Conservation (phyloP, 768 basidiomycete genomes). For the Tricholoma hemisulphureum region DNA sequence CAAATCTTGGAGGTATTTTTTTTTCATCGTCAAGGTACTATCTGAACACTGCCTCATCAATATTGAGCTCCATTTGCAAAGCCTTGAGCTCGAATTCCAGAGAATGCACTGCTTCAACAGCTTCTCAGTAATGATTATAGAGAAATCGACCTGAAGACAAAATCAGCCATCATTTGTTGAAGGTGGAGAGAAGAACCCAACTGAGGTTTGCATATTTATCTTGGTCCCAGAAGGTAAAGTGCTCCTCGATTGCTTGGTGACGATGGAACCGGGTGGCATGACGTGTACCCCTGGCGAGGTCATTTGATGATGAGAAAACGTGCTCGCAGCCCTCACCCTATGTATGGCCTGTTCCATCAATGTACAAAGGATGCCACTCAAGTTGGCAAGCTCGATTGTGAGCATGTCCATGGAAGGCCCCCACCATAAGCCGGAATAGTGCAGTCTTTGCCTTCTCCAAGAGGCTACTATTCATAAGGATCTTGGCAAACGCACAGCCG, state of each 20-base stretch:
- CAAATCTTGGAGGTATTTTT: not conserved
- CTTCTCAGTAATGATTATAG: not conserved
- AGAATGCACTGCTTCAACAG: not conserved
- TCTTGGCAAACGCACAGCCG: no score
- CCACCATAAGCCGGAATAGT: not conserved
- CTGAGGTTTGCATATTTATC: slow-evolving; percentile 18
- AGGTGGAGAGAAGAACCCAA: not conserved
- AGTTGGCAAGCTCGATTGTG: slow-evolving; percentile 21
- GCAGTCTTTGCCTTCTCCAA: not conserved
- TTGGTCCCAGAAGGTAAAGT: not conserved
- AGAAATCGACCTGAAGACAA: not conserved
- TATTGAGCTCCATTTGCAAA: not conserved
- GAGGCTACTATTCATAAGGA: not conserved
- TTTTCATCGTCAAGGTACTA: not conserved
- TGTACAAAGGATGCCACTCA: slow-evolving; percentile 12
- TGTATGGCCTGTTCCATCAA: no score
- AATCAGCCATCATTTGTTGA: not conserved
- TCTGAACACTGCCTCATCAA: not conserved
- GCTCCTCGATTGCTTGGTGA: not conserved
- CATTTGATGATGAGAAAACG: no score
- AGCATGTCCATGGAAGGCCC: no score
- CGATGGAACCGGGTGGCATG: not conserved
- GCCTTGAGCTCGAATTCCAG: not conserved
- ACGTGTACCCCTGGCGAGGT: slow-evolving; percentile 17
- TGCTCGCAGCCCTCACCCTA: no score